Base-by-base conservation (phyloP, 1,139 yeast species). In the Starmera stellimalicola region DNA sequence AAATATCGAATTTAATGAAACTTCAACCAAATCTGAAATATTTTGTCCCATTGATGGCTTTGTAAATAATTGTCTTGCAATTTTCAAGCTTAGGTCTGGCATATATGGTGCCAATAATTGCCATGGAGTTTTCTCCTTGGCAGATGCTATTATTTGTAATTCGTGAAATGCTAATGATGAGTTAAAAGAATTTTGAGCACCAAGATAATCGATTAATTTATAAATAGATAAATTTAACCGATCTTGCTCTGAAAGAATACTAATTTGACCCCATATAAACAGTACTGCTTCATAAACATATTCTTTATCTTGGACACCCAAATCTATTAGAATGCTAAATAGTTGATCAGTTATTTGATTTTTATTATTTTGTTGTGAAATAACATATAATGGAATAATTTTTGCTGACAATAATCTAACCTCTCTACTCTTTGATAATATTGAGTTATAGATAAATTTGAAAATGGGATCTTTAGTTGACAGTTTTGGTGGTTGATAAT, bases 51-150 rank as follows among this genome's bases (percentile, higher is more conserved):
- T 60, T n/a, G 64, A 59, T 0, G 77, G 73, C 33, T 71, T 73
- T 5, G 61, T 55, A 4, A 55, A 56, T 29, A 70, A 48, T 33
- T 65, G 63, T 40, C 74, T 74, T 2, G 84, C 76, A 12, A 84
- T 64, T 31, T 71, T 67, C 34, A 77, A 70, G 27, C 91, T 71
- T n/a, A 87, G 63, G 33, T 81, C 70, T 2, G 93, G 83, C 50
- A 91, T 67, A 43, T 75, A 82, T 0, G 95, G 95, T 4, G 85
- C 72, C 24, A 87, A 59, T 14, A 91, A 55, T 48, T 81, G 83
- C 62, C 65, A 63, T 9, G 63, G 50, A 0, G 68, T 54, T 16
- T 44, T 43, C 4, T 50, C 44, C 39, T 59, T 60, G 5, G 60
- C 49, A 8, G 47, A 29, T 1, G 77, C 68, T 10, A 77, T 64